These are phyloP conservation scores for Clonostachys sp. DNA, from an alignment of 2,329 filamentous ascomycete genomes.

Conservation along the genomic window DNA sequence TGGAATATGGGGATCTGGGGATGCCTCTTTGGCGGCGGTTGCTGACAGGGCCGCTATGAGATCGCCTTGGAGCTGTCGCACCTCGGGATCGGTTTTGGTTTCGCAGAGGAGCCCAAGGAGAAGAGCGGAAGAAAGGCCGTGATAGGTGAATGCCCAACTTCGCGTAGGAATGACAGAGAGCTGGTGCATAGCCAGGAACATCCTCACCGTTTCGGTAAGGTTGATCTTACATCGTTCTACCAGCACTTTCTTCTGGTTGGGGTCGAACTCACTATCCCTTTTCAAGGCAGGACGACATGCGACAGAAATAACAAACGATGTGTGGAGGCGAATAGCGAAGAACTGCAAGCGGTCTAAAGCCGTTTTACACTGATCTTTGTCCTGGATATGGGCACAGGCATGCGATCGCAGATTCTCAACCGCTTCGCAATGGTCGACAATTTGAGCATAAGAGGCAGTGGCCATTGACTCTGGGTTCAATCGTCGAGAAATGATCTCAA, in stretches of 20 bases:
- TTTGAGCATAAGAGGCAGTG: slow-evolving; percentile 45
- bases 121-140: slow-evolving; percentile 61
- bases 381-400: slow-evolving; percentile 47
- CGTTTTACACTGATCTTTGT: slow-evolving; percentile 59
- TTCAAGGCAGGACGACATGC: slow-evolving; percentile 59
- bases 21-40: slow-evolving; percentile 58
- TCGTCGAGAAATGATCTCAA: slow-evolving; percentile 53
- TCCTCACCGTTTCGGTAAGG: slow-evolving; percentile 60
- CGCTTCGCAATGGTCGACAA: slow-evolving; percentile 52
- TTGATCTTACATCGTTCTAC: slow-evolving; percentile 57
- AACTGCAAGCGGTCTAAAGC: slow-evolving; percentile 59
- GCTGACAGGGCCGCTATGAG: slow-evolving; percentile 60
- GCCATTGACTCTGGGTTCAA: slow-evolving; percentile 50
- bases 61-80: slow-evolving; percentile 59
- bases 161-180: slow-evolving; percentile 61
- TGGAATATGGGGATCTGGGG: slow-evolving; percentile 45
- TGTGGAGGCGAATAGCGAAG: slow-evolving; percentile 61
- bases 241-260: slow-evolving; percentile 47
- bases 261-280: slow-evolving; percentile 45
- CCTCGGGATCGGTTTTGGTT: slow-evolving; percentile 58
- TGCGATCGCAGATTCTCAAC: slow-evolving; percentile 46
- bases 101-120: slow-evolving; percentile 60
- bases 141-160: slow-evolving; percentile 65
- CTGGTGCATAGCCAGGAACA: slow-evolving; percentile 67
- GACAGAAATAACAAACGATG: slow-evolving; percentile 61